phyloP scores from a whole-genome alignment of 495 filamentous ascomycete genomes.

The Penicillium robsamsonii region DNA sequence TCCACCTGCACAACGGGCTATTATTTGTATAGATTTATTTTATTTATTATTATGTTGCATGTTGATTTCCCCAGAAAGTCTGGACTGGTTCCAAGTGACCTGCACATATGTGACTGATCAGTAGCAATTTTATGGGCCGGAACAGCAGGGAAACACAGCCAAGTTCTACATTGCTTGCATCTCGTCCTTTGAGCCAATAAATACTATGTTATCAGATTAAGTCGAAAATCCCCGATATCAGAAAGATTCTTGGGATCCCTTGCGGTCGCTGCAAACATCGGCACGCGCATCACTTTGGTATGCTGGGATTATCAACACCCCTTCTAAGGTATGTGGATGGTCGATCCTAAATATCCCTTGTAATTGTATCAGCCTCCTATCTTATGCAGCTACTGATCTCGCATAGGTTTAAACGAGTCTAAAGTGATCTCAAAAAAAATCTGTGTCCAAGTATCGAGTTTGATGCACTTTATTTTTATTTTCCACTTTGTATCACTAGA shows the following conservation, averaged over 20 bases:
- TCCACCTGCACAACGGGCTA: background rate
- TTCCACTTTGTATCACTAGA: background rate
- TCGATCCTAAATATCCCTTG: constrained; percentile 18
- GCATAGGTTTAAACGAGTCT: background rate
- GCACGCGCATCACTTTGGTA: constrained; percentile 32
- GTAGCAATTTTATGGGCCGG: background rate
- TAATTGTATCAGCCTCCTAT: constrained; percentile 1
- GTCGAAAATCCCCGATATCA: constrained; percentile 7
- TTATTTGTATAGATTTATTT: background rate
- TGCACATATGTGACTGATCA: constrained; percentile 1
- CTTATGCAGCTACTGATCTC: background rate
- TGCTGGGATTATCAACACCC: constrained; percentile 34
- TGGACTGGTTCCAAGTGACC: constrained; percentile 3
- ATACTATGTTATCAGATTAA: constrained; percentile 6
- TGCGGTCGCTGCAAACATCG: constrained; percentile 27
- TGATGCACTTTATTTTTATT: too few relatives aligned
- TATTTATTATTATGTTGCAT: background rate
- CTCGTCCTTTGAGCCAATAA: background rate
- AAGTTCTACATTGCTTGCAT: background rate
- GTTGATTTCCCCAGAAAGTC: background rate
- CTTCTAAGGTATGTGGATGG: constrained; percentile 23
- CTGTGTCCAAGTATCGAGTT: background rate
- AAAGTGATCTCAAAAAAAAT: background rate
- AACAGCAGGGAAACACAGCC: background rate
- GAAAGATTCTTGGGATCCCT: constrained; percentile 11